These are phyloP conservation scores for Boletus subparvulus DNA, from an alignment of 768 basidiomycete genomes.

Conservation along the genomic window DNA sequence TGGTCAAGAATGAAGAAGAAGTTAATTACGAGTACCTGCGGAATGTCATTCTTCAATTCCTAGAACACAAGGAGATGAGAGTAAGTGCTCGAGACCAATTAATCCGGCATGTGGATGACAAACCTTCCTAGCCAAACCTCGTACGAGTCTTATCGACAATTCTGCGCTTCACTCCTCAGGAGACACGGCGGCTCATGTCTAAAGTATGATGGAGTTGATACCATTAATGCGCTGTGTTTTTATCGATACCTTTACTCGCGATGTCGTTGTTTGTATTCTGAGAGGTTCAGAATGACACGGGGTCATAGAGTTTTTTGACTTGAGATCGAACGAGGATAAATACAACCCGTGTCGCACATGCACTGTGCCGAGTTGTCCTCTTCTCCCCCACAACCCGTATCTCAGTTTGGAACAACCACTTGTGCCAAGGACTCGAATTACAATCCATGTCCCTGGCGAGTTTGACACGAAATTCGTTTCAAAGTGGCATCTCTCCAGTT, in stretches of 20 bases:
- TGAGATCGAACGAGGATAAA: neutral
- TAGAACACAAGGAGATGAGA: slow-evolving; percentile 98
- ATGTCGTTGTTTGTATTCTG: neutral
- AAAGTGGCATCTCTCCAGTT: slow-evolving; percentile 60
- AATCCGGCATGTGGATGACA: neutral
- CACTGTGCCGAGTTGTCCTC: neutral
- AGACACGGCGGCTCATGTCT: slow-evolving; percentile 83
- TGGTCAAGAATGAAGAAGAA: slow-evolving; percentile 72
- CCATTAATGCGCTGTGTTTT: neutral
- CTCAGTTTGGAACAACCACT: neutral
- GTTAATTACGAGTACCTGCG: slow-evolving; percentile 94
- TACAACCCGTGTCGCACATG: neutral
- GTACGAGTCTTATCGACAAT: slow-evolving; percentile 91
- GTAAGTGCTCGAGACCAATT: slow-evolving; percentile 46
- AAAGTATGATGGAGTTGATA: slow-evolving; percentile 56
- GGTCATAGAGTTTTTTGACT: neutral
- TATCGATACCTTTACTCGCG: neutral
- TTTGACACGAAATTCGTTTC: slow-evolving; percentile 71
- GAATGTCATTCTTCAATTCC: slow-evolving; percentile 94
- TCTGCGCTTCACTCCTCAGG: slow-evolving; percentile 91
- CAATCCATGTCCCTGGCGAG: slow-evolving; percentile 62
- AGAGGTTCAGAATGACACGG: neutral
- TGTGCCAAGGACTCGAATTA: neutral
- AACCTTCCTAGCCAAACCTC: slow-evolving; percentile 67
- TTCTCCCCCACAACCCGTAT: neutral